phyloP scores from a whole-genome alignment of 2,329 filamentous ascomycete genomes.

The Xylaria sp. region DNA sequence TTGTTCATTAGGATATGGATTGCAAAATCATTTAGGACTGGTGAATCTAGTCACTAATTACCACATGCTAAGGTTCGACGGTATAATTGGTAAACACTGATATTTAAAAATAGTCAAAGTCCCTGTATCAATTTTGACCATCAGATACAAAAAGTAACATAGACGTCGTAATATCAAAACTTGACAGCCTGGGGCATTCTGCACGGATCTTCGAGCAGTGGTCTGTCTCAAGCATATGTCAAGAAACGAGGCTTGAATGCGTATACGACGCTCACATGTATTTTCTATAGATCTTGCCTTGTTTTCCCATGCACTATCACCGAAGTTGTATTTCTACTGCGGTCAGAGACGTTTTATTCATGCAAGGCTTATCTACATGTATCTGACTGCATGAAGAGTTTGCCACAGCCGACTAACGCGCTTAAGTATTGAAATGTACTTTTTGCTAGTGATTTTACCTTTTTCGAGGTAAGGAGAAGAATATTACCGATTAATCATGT shows the following conservation, averaged over 20 bases:
- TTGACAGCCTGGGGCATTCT: not conserved
- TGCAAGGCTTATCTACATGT: conserved; percentile 15
- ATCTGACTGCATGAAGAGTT: conserved; percentile 28
- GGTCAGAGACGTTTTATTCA: not conserved
- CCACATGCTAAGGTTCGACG: not conserved
- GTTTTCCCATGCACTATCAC: not conserved
- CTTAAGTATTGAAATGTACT: not conserved
- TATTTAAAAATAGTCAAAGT: not conserved
- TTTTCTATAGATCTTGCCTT: not conserved
- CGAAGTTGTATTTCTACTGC: not conserved
- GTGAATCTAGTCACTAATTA: not conserved
- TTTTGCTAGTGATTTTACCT: not conserved
- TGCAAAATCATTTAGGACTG: not conserved
- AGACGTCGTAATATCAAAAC: not conserved
- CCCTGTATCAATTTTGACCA: not conserved
- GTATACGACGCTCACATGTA: not conserved
- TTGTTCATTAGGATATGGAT: not conserved
- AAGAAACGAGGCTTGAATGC: not conserved
- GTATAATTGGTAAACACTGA: not conserved
- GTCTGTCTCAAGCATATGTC: not conserved
- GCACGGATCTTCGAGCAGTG: too few relatives aligned
- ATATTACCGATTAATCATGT: not conserved
- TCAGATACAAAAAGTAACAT: not conserved
- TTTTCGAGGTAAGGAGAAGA: not conserved
- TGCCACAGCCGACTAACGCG: not conserved